phyloP scores from a whole-genome alignment of 441 rosid species.

The Theobroma grandiflorum region DNA sequence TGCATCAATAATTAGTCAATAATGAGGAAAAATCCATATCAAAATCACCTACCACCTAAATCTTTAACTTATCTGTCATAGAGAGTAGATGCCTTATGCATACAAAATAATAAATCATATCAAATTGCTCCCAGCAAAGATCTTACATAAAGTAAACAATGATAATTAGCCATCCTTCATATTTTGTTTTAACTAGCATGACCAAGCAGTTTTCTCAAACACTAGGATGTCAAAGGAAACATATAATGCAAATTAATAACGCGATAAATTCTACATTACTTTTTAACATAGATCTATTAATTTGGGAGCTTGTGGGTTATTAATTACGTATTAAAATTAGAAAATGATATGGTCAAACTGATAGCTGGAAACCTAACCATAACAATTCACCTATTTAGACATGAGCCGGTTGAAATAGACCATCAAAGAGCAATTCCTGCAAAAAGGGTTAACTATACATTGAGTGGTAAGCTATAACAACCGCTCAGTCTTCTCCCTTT shows the following conservation, averaged over 20 bases:
- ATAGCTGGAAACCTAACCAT: not conserved
- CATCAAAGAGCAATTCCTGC: not conserved
- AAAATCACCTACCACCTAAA: not conserved
- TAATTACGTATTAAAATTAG: not conserved
- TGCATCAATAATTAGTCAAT: not conserved
- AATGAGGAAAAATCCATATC: not conserved
- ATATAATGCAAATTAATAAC: not conserved
- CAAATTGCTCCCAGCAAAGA: not conserved
- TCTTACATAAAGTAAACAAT: not conserved
- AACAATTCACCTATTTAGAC: not conserved
- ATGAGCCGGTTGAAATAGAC: not conserved
- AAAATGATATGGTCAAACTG: not conserved
- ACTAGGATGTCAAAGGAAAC: not conserved
- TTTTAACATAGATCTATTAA: not conserved
- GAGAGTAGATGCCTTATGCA: not conserved
- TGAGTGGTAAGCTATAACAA: not conserved
- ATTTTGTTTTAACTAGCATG: not conserved
- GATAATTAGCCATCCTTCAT: not conserved
- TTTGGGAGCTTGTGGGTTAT: not conserved
- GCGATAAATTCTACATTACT: not conserved
- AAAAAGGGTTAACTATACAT: not conserved
- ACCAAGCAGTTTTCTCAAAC: not conserved
- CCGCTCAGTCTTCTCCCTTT: constrained; percentile 1
- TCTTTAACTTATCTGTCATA: not conserved
- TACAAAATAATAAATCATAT: not conserved